A percentile compares a stretch with the other conserved stretches of the same genome.
Evolutionary conservation across 768 basidiomycete genomes (phyloP).

Genomic region (Cubamyces lactineus): DNA sequence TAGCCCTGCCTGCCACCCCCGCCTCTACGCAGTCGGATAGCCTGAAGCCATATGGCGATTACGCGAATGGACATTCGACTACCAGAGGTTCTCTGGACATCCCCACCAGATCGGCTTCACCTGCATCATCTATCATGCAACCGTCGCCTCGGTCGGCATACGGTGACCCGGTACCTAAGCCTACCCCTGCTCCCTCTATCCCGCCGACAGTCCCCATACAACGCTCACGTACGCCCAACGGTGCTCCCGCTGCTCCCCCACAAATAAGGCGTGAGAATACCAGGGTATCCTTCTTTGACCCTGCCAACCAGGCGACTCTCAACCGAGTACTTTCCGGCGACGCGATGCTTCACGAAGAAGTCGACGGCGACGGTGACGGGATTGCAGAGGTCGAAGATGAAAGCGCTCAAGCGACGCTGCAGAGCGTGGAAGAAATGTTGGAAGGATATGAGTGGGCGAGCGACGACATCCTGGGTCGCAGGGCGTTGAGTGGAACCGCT

Average conservation of each 20-base stretch:
- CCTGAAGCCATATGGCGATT: constrained; percentile 1
- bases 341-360: constrained; percentile 36
- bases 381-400: constrained; percentile 43
- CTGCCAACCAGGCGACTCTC: constrained; percentile 70
- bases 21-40: constrained; percentile 28
- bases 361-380: constrained; percentile 54
- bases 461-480: constrained; percentile 70
- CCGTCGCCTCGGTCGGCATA: constrained; percentile 24
- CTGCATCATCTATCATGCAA: constrained; percentile 16
- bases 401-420: constrained; percentile 77
- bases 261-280: constrained; percentile 62
- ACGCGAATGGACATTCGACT: constrained; percentile 12
- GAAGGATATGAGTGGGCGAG: constrained; percentile 98
- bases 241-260: constrained; percentile 34
- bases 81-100: constrained; percentile 16
- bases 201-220: constrained; percentile 5
- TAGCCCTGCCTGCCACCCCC: constrained; percentile 30
- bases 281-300: constrained; percentile 83
- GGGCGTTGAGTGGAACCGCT: constrained; percentile 70
- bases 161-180: constrained; percentile 4
- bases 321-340: constrained; percentile 65
- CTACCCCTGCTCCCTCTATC: background rate
- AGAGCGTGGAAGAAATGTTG: constrained; percentile 97
- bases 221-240: constrained; percentile 18
- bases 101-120: constrained; percentile 10